Evolutionary conservation across 345 rosid genomes (phyloP).

Genomic region (Carallia brachiata): DNA sequence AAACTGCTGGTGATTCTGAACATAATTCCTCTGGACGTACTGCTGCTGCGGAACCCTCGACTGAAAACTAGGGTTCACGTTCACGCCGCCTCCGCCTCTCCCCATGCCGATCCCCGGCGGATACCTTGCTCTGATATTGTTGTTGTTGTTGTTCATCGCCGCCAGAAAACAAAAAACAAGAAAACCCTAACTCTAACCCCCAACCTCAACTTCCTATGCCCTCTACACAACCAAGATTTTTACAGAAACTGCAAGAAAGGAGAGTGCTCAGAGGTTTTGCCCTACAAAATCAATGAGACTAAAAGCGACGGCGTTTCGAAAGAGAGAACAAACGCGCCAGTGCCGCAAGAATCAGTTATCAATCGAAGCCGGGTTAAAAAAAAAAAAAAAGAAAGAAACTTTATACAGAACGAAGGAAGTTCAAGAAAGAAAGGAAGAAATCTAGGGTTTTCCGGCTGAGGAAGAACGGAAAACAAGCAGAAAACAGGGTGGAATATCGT

Average conservation of each 20-base stretch:
- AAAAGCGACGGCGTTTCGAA: background rate
- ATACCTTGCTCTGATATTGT: conserved; percentile 45
- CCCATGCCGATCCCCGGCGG: conserved; percentile 37
- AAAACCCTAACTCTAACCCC: conserved; percentile 35
- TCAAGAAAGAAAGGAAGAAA: background rate
- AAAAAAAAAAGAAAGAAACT: background rate
- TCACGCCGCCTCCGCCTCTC: conserved; percentile 12
- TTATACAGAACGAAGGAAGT: background rate
- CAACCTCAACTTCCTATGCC: conserved; percentile 1
- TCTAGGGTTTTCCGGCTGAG: background rate
- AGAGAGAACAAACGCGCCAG: background rate
- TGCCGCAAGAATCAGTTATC: background rate
- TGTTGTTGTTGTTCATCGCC: conserved; percentile 56
- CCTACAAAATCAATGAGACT: conserved; percentile 12
- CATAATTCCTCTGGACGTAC: conserved; percentile 52
- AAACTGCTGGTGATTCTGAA: conserved; percentile 43
- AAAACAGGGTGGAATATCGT: background rate
- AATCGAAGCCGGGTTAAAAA: background rate
- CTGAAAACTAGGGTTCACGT: conserved; percentile 30
- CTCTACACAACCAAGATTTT: conserved; percentile 12
- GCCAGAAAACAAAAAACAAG: background rate
- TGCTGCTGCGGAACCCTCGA: conserved; percentile 40
- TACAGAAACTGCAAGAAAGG: conserved; percentile 7
- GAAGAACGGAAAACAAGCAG: background rate
- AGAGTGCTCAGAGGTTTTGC: no score